Percentiles rank a stretch among this genome's conserved stretches.
Evolutionary conservation across 352 stramenopile genomes (phyloP).

Genomic region (Elongisporangium prolatum): DNA sequence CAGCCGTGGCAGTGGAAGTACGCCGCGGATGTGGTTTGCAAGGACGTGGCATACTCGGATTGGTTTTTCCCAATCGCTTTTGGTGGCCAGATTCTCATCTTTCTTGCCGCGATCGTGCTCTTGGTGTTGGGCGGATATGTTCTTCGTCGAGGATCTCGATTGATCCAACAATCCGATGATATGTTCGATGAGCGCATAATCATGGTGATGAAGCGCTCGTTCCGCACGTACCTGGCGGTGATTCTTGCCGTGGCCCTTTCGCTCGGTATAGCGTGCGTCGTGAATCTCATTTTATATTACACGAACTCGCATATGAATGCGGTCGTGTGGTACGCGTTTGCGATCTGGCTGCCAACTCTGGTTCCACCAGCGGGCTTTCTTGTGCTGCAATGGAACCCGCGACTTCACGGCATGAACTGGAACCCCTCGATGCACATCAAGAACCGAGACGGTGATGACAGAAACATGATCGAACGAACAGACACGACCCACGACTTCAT

Average conservation of each 20-base stretch:
- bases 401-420: conserved; percentile 69
- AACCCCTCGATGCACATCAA: conserved; percentile 55
- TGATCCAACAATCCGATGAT: conserved; percentile 72
- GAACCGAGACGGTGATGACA: conserved; percentile 43
- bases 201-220: conserved; percentile 71
- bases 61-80: conserved; percentile 59
- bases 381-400: conserved; percentile 81
- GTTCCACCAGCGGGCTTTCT: conserved; percentile 74
- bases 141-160: conserved; percentile 53
- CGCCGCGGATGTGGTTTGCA: conserved; percentile 55
- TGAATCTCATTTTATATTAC: conserved; percentile 64
- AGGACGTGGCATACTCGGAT: conserved; percentile 53
- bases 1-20: conserved; percentile 82
- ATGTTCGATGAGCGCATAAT: conserved; percentile 73
- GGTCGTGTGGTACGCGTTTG: conserved; percentile 79
- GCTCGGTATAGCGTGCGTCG: conserved; percentile 49
- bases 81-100: conserved; percentile 52
- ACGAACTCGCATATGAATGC: conserved; percentile 60
- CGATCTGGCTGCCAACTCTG: conserved; percentile 71
- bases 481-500: conserved; percentile 23
- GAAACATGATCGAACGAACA: conserved; percentile 13
- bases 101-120: conserved; percentile 49
- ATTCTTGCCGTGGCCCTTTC: conserved; percentile 71
- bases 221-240: conserved; percentile 71
- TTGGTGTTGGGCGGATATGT: conserved; percentile 67